Evolutionary conservation across 768 basidiomycete genomes (phyloP).

Genomic region (Rhizopogon sp.): DNA sequence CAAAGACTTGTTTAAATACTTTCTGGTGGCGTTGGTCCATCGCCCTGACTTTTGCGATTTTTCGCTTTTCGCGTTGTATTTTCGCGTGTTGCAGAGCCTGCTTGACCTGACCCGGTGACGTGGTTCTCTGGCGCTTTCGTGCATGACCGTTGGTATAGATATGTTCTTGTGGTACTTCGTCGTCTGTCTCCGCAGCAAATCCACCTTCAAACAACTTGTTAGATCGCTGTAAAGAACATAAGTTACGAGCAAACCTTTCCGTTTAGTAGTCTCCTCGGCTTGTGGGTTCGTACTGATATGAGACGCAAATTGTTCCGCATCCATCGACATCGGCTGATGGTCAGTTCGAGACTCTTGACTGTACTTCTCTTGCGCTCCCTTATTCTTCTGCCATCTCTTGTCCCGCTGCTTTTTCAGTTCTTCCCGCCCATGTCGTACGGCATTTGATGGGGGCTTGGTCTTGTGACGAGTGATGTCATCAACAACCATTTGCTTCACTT

Average conservation of each 20-base stretch:
- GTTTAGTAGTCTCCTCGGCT: conserved; percentile 30
- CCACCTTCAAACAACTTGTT: not conserved
- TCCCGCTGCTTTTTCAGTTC: conserved; percentile 22
- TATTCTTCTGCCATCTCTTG: conserved; percentile 23
- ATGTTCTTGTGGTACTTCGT: conserved; percentile 27
- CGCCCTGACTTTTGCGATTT: conserved; percentile 34
- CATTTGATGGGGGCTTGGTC: conserved; percentile 5
- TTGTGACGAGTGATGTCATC: conserved; percentile 22
- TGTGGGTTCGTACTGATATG: not conserved
- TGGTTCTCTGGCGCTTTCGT: conserved; percentile 47
- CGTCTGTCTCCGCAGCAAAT: conserved; percentile 24
- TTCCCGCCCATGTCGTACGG: conserved; percentile 22
- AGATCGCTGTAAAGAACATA: not conserved
- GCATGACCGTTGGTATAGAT: conserved; percentile 21
- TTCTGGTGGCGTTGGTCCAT: conserved; percentile 34
- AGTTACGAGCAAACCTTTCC: conserved; percentile 35
- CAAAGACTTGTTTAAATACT: conserved; percentile 31
- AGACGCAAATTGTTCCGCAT: conserved; percentile 12
- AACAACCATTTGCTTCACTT: conserved; percentile 48
- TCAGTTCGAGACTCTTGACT: conserved; percentile 29
- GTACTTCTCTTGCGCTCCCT: conserved; percentile 18
- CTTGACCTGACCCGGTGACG: conserved; percentile 37
- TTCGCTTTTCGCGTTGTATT: conserved; percentile 35
- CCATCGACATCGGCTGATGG: conserved; percentile 23
- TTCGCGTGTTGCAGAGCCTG: conserved; percentile 35